phyloP scores from a whole-genome alignment of 768 basidiomycete species.

The Artomyces pyxidatus region DNA sequence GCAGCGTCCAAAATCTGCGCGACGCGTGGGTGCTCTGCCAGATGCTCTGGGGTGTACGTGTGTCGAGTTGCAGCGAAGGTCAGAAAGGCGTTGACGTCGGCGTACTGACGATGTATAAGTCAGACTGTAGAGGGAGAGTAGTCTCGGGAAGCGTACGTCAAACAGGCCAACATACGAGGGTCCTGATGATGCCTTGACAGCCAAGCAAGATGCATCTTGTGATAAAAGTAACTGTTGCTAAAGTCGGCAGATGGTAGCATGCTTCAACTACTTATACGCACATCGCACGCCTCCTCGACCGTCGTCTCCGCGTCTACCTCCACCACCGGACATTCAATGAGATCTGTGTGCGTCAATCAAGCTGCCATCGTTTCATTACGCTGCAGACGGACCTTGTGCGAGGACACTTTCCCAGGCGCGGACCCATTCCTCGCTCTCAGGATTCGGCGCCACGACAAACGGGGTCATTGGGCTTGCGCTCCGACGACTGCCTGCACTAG shows the following conservation, averaged over 20 bases:
- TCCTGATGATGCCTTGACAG: constrained; percentile 34
- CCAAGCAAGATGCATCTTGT: constrained; percentile 58
- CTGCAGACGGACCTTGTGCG: constrained; percentile 50
- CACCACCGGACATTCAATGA: constrained; percentile 63
- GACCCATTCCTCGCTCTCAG: constrained; percentile 46
- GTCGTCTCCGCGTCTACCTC: constrained; percentile 60
- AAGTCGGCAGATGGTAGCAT: background rate
- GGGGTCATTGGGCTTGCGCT: constrained; percentile 15
- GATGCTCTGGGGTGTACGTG: constrained; percentile 51
- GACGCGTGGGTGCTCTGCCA: constrained; percentile 49
- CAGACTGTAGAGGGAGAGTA: background rate
- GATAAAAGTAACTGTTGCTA: constrained; percentile 46
- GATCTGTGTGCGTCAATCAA: constrained; percentile 32
- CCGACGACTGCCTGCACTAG: constrained; percentile 18
- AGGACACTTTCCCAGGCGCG: constrained; percentile 45
- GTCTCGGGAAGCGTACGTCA: constrained; percentile 44
- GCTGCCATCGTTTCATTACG: too few species aligned
- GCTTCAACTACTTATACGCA: constrained; percentile 24
- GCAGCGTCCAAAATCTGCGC: constrained; percentile 70
- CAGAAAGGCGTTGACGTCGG: constrained; percentile 84
- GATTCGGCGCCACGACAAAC: constrained; percentile 21
- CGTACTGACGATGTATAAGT: constrained; percentile 39
- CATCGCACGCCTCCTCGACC: constrained; percentile 81
- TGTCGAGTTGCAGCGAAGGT: constrained; percentile 77
- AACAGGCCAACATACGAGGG: constrained; percentile 50